Base-by-base conservation (phyloP, 1,284 basidiomycete species). In the Meira nashicola region DNA sequence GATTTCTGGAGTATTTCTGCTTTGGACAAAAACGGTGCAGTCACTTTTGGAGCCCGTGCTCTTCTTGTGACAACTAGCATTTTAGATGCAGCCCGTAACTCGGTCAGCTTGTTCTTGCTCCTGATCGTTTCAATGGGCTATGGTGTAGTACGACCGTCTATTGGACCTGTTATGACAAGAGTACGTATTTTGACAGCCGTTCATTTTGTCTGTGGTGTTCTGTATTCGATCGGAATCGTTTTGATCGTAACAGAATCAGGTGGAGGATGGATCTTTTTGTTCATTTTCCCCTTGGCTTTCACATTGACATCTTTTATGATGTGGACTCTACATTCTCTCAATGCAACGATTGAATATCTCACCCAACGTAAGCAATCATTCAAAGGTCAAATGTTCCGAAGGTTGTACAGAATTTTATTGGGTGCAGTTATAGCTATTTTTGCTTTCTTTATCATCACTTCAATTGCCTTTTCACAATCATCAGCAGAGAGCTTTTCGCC, bases 41-140 rank as follows among this genome's bases (percentile, higher is more conserved):
- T 70, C 33, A 78, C 76, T 2, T 54, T 55, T 1, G 56, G 65
- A 10, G 73, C 73, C 1, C 55, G 76, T n/a, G 62, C 67, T 51
- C 57, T 76, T 43, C 64, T 78, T 11, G 70, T 76, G 8, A 28
- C 73, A 12, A 70, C 68, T 19, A 70, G 63, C 19, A 89, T 95
- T 59, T 82, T 98, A 40, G 93, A 96, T 73, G 93, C 94, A 3
- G 92, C 89, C 1, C 83, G 94, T 54, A 97, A 96, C 75, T 90
- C 91, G 8, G 83, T 95, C 69, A 92, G 89, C 1, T 92, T 98
- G 82, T 97, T 97, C 82, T 85, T 98, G 82, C 83, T 99, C 21
- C 82, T 97, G 19, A 88, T 97, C 55, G 92, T 97, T 17, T 72
- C 71, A 6, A 76, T 78, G 74, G 76, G 76, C 19, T 76, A 76